Evolutionary conservation across 2,329 filamentous ascomycete species (phyloP).

Genomic region (Lachnellula suecica): DNA sequence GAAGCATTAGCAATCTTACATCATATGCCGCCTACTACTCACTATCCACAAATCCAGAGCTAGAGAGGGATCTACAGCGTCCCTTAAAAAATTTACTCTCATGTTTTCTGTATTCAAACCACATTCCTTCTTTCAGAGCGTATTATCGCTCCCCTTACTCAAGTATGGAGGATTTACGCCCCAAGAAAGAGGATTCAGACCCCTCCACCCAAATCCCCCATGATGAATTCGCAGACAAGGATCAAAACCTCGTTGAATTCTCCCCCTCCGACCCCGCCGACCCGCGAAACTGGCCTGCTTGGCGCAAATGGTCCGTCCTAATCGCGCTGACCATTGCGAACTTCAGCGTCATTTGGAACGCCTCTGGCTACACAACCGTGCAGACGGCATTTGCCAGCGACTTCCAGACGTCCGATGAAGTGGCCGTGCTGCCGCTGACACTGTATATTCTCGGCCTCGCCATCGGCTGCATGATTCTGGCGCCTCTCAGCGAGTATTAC

Average conservation of each 20-base stretch:
- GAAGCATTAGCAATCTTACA: no score
- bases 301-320: slow-evolving; percentile 36
- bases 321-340: slow-evolving; percentile 32
- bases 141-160: no score
- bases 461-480: slow-evolving; percentile 35
- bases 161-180: no score
- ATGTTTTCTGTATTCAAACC: no score
- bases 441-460: slow-evolving; percentile 47
- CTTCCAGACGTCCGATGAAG: slow-evolving; percentile 39
- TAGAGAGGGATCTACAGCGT: no score
- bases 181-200: no score
- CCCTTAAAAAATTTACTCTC: no score
- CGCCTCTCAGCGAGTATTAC: slow-evolving; percentile 40
- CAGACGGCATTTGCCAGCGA: slow-evolving; percentile 40
- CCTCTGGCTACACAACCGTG: slow-evolving; percentile 46
- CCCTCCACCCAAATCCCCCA: background rate
- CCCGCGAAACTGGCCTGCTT: slow-evolving; percentile 35
- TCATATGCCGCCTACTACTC: no score
- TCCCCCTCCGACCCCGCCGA: slow-evolving; percentile 19
- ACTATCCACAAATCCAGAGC: no score
- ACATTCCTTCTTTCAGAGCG: no score
- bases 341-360: slow-evolving; percentile 41
- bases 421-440: slow-evolving; percentile 44
- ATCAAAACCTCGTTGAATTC: background rate
- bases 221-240: background rate